phyloP scores from a whole-genome alignment of 2,329 filamentous ascomycete genomes.

The Trichoderma breve region DNA sequence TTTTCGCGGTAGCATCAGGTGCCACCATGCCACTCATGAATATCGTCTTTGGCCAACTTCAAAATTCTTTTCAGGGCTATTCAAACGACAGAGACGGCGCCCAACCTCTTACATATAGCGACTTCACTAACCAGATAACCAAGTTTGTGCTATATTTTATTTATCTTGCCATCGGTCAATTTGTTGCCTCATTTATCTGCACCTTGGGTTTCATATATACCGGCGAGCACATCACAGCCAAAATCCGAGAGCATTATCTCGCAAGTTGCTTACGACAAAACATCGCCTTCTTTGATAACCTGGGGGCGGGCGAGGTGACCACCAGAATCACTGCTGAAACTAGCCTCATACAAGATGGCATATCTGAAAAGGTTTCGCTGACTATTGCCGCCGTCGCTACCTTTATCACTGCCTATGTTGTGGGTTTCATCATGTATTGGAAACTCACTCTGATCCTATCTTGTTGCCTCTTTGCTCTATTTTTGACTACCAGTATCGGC shows the following conservation, averaged over 20 bases:
- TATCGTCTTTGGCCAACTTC: not conserved
- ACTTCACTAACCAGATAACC: not conserved
- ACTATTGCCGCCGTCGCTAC: not conserved
- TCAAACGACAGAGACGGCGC: not conserved
- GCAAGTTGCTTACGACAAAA: not conserved
- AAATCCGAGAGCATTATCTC: not conserved
- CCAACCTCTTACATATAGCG: not conserved
- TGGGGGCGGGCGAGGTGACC: not conserved
- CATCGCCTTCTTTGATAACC: not conserved
- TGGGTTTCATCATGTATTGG: not conserved
- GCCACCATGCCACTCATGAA: not conserved
- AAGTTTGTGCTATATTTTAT: not conserved
- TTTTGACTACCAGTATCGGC: not conserved
- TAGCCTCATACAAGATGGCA: not conserved
- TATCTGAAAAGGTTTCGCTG: not conserved
- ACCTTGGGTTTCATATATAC: not conserved
- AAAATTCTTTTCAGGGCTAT: not conserved
- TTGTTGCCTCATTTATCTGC: not conserved
- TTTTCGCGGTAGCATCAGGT: not conserved
- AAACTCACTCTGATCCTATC: not conserved
- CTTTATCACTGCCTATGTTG: not conserved
- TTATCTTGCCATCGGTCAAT: not conserved
- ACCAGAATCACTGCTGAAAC: not conserved
- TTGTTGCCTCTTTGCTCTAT: not conserved
- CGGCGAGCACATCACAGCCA: not conserved